A percentile compares a stretch with the other conserved stretches of the same genome.
phyloP scores from a whole-genome alignment of 2,329 filamentous ascomycete species.

The Claviceps maximensis region DNA sequence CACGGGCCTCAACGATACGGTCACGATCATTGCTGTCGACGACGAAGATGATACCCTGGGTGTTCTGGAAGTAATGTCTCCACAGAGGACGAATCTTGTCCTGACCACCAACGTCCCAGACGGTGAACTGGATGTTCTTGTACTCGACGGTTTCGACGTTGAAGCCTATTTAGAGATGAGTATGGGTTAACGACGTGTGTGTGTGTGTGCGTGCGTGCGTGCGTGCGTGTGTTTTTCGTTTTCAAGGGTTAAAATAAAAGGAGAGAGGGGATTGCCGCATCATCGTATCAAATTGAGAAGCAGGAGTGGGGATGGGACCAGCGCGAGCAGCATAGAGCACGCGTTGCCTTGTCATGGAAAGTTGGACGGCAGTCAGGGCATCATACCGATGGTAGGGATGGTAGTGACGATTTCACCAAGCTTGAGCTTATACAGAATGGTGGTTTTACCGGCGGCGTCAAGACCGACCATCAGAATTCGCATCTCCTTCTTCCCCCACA shows the following conservation, averaged over 20 bases:
- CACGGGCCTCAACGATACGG: conserved; percentile 90
- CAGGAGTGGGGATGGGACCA: too few species aligned
- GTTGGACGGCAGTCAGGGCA: conserved; percentile 4
- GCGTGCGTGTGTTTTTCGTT: too few species aligned
- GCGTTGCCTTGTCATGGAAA: not conserved
- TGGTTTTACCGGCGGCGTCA: conserved; percentile 99
- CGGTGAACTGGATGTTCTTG: conserved; percentile 99
- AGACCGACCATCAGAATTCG: conserved; percentile 99
- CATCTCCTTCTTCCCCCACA: conserved; percentile 99
- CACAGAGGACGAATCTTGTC: conserved; percentile 99
- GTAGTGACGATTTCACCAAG: conserved; percentile 98
- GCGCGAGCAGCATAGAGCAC: not conserved
- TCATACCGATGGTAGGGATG: conserved; percentile 90
- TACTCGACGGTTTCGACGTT: conserved; percentile 99
- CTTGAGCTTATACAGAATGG: conserved; percentile 99
- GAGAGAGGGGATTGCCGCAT: not conserved
- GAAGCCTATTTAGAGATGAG: conserved; percentile 53
- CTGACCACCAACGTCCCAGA: conserved; percentile 99
- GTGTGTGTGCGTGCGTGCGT: too few species aligned
- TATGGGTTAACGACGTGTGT: too few species aligned
- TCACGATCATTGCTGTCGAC: conserved; percentile 98
- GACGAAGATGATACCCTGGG: conserved; percentile 99
- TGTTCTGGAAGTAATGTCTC: conserved; percentile 99
- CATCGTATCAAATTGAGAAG: not conserved
- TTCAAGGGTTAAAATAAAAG: too few species aligned